Evolutionary conservation across 345 rosid species (phyloP).

Genomic region (Eucalyptus decipiens): DNA sequence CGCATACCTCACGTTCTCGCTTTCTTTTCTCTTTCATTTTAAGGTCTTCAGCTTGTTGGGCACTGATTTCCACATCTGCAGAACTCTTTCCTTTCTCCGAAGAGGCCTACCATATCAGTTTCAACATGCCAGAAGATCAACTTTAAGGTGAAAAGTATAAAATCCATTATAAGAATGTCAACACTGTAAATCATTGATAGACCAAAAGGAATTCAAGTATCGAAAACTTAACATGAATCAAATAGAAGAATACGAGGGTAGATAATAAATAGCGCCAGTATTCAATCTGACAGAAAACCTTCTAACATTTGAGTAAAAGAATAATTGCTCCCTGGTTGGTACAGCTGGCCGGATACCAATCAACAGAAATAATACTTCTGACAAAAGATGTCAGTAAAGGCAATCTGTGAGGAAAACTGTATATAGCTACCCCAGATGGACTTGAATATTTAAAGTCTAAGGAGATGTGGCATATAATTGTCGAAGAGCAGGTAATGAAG

Average conservation of each 20-base stretch:
- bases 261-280: not conserved
- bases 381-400: not conserved
- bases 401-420: not conserved
- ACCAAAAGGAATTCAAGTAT: not conserved
- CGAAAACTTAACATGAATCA: not conserved
- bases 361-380: not conserved
- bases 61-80: conserved; percentile 61
- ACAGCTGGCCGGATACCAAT: not conserved
- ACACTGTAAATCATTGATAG: not conserved
- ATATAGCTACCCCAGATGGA: not conserved
- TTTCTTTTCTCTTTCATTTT: conserved; percentile 91
- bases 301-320: not conserved
- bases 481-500: not conserved
- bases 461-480: not conserved
- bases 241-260: not conserved
- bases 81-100: conserved; percentile 31
- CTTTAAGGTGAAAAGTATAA: not conserved
- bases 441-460: not conserved
- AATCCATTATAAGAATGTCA: not conserved
- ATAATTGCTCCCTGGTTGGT: not conserved
- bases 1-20: conserved; percentile 69
- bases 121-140: not conserved
- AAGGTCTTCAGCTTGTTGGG: conserved; percentile 78
- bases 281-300: not conserved
- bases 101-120: conserved; percentile 29